Evolutionary conservation across 345 rosid species (phyloP).

Genomic region (Toxicodendron radicans): DNA sequence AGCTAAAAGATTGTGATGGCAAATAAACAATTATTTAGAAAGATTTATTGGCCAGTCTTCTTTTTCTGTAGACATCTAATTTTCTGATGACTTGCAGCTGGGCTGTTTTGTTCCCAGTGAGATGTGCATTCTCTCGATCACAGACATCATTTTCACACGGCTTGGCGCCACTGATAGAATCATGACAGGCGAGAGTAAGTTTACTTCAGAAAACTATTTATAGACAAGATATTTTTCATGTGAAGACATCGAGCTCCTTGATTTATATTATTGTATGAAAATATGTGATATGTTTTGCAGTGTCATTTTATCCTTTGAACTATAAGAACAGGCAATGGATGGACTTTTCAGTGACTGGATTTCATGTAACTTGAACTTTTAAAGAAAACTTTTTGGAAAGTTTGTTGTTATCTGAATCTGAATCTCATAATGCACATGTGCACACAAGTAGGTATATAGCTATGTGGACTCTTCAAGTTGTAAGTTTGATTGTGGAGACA

Average conservation of each 20-base stretch:
- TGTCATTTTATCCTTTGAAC: neutral
- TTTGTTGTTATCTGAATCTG: neutral
- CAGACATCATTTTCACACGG: conserved; percentile 83
- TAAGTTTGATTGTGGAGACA: conserved; percentile 13
- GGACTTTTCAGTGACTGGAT: neutral
- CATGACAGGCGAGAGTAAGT: conserved; percentile 95
- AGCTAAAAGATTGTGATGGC: conserved; percentile 5
- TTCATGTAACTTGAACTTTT: neutral
- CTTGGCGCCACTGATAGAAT: conserved; percentile 93
- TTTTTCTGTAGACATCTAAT: neutral
- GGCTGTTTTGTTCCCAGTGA: conserved; percentile 86
- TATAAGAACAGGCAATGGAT: neutral
- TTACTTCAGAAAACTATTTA: conserved; percentile 4
- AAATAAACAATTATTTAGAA: neutral
- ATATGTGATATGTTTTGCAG: neutral
- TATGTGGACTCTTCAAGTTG: conserved; percentile 5
- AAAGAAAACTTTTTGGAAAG: neutral
- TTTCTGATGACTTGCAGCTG: conserved; percentile 51
- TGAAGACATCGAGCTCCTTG: neutral
- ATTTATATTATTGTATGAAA: neutral
- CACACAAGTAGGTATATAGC: neutral
- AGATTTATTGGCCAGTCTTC: conserved; percentile 2
- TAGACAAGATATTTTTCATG: neutral
- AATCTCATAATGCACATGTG: neutral
- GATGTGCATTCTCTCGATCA: conserved; percentile 65